Evolutionary conservation across 495 filamentous ascomycete species (phyloP).

Genomic region (Aspergillus bridgeri): DNA sequence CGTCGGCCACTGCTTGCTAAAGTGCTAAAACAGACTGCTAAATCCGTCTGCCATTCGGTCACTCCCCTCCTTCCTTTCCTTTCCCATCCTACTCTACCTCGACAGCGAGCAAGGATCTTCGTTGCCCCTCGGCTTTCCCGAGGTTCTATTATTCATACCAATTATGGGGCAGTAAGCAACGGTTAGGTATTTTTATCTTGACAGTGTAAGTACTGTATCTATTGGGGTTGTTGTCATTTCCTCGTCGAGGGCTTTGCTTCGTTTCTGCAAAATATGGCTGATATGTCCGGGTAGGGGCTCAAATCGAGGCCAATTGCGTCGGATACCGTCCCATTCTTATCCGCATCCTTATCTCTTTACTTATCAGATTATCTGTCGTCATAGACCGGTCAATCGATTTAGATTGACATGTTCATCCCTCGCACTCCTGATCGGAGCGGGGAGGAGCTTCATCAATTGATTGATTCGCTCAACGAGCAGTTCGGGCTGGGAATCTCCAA

Average conservation of each 20-base stretch:
- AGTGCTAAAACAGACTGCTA: neutral
- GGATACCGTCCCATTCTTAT: neutral
- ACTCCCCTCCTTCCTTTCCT: neutral
- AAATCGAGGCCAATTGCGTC: no score
- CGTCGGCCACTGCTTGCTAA: neutral
- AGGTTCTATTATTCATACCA: neutral
- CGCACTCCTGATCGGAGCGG: conserved; percentile 21
- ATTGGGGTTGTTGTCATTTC: no score
- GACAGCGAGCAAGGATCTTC: neutral
- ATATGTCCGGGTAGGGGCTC: no score
- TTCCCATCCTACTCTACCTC: neutral
- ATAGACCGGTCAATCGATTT: neutral
- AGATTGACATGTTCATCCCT: conserved; percentile 7
- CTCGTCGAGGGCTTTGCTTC: no score
- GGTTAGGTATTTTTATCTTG: no score
- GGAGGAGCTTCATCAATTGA: conserved; percentile 13
- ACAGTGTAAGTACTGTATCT: no score
- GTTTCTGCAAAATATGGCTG: no score
- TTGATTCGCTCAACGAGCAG: conserved; percentile 24
- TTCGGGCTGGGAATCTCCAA: conserved; percentile 26
- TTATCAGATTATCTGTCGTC: neutral
- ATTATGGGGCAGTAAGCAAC: no score
- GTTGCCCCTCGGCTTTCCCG: neutral
- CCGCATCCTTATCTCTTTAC: neutral
- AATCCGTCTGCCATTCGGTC: neutral